These are phyloP conservation scores for Saposhnikovia divaricata DNA, from an alignment of 129 eudicot species.

Conservation along the genomic window DNA sequence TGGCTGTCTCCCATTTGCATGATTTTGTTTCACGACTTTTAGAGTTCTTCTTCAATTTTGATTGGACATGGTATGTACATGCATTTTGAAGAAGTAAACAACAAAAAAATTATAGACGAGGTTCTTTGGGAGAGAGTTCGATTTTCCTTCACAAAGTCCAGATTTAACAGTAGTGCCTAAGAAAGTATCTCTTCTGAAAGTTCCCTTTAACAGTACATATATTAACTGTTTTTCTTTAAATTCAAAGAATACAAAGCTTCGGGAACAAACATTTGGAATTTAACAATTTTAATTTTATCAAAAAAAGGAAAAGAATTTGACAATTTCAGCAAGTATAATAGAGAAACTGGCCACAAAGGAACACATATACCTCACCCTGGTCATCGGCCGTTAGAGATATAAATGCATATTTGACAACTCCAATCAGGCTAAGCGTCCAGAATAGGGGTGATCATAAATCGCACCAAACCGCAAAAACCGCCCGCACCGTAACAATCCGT, in stretches of 20 bases:
- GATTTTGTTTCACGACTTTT: too few relatives aligned
- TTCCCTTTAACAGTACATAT: background rate
- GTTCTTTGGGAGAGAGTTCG: background rate
- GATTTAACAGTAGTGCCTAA: background rate
- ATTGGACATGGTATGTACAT: too few relatives aligned
- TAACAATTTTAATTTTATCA: background rate
- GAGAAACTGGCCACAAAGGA: background rate
- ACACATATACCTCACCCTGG: constrained; percentile 64
- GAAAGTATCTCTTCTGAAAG: background rate
- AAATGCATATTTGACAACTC: constrained; percentile 55
- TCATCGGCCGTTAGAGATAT: constrained; percentile 67
- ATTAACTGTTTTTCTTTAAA: background rate
- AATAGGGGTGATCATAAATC: too few relatives aligned
- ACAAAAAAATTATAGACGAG: background rate
- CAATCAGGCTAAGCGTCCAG: constrained; percentile 44
- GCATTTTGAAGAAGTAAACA: background rate
- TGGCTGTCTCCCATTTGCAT: too few relatives aligned
- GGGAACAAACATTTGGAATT: background rate
- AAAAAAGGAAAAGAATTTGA: background rate
- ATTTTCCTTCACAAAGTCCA: background rate
- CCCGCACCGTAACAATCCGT: too few relatives aligned
- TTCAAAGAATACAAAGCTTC: background rate
- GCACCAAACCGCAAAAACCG: too few relatives aligned
- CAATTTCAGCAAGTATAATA: background rate
- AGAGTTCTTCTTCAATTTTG: too few relatives aligned